Conservation (phyloP, 768 basidiomycete species). For the Lactifluus volemus region DNA sequence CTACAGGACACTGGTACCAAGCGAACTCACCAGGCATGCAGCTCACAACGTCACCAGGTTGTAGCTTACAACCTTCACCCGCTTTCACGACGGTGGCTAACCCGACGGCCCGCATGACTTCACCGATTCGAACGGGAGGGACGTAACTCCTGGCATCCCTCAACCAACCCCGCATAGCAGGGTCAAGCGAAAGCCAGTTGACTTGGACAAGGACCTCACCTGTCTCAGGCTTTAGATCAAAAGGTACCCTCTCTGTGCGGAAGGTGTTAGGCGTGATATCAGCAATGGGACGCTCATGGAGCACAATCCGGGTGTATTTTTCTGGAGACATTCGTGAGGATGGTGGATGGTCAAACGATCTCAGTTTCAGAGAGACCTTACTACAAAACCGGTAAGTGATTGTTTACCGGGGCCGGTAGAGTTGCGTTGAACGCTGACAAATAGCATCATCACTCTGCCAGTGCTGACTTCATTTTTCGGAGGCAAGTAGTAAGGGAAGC, state of each 20-base stretch:
- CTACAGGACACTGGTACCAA: neutral
- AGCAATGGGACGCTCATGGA: slow-evolving; percentile 62
- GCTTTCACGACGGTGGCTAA: slow-evolving; percentile 57
- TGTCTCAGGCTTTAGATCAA: slow-evolving; percentile 43
- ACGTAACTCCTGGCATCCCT: slow-evolving; percentile 64
- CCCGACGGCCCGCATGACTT: slow-evolving; percentile 60
- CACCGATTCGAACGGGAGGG: slow-evolving; percentile 34
- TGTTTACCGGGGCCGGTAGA: neutral
- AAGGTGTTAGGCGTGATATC: slow-evolving; percentile 73
- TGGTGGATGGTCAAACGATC: neutral
- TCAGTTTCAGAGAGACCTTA: neutral
- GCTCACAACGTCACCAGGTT: slow-evolving; percentile 60
- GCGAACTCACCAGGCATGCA: slow-evolving; percentile 47
- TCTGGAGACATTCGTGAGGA: slow-evolving; percentile 1
- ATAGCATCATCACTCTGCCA: no score
- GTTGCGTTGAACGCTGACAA: no score
- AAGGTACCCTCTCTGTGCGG: slow-evolving; percentile 44
- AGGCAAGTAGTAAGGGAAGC: no score
- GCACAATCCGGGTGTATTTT: slow-evolving; percentile 57
- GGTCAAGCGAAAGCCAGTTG: slow-evolving; percentile 75
- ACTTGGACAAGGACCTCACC: slow-evolving; percentile 65
- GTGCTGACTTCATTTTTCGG: no score
- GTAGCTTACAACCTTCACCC: slow-evolving; percentile 46
- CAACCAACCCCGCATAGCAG: slow-evolving; percentile 83
- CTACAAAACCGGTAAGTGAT: neutral